Percentiles rank a stretch among this genome's conserved stretches.
Conservation (phyloP, 108 stramenopile species). For the Pseudonitzschia pungens region DNA sequence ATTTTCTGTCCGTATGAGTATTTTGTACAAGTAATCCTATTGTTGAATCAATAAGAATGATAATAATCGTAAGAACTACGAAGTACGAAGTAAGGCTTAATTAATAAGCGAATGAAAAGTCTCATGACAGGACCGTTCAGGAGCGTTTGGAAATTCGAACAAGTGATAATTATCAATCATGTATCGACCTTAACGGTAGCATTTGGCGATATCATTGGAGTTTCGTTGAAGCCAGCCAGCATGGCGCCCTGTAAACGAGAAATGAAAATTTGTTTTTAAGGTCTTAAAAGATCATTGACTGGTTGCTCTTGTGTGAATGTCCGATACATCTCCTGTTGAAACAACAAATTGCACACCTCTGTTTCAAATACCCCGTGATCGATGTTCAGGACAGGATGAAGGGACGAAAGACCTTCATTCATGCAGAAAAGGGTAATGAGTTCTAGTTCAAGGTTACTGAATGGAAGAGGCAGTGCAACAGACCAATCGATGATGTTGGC, state of each 20-base stretch:
- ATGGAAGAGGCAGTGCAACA: not conserved
- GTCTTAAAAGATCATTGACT: not conserved
- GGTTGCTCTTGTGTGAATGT: not conserved
- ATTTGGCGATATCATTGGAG: slow-evolving; percentile 4
- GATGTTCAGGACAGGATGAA: not conserved
- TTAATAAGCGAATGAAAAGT: too few species aligned
- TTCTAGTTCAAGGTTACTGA: not conserved
- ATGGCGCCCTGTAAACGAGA: not conserved
- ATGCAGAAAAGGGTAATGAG: not conserved
- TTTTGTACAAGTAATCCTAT: too few species aligned
- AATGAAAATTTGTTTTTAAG: not conserved
- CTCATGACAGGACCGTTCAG: not conserved
- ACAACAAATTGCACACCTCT: not conserved
- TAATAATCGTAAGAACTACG: too few species aligned
- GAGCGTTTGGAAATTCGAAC: not conserved
- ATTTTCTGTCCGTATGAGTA: too few species aligned
- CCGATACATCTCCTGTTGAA: not conserved
- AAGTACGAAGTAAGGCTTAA: too few species aligned
- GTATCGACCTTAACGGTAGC: not conserved
- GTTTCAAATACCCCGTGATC: not conserved
- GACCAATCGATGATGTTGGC: not conserved
- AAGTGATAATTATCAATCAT: not conserved
- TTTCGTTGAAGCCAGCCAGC: not conserved
- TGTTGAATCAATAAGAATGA: too few species aligned
- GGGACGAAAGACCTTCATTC: not conserved